Percentiles rank a stretch among this genome's conserved stretches.
Evolutionary conservation across 2,329 filamentous ascomycete genomes (phyloP).

Genomic region (Claviceps fusiformis): DNA sequence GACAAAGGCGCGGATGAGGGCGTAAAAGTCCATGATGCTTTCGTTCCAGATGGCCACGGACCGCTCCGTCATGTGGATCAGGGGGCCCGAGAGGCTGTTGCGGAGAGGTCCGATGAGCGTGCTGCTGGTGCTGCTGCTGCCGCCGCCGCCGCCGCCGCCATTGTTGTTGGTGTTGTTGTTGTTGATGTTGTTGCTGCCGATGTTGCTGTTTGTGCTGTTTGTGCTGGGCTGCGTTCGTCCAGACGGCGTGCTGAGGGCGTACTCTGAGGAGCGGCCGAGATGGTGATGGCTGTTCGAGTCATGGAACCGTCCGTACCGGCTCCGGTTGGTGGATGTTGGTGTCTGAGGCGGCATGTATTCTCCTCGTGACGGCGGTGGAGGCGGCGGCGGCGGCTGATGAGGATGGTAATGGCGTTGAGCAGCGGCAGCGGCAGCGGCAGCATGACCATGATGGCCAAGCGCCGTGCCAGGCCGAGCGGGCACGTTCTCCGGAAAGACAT

Average conservation of each 20-base stretch:
- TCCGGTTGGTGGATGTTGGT: constrained; percentile 12
- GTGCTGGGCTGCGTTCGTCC: background rate
- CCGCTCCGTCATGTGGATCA: constrained; percentile 23
- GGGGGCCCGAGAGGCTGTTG: constrained; percentile 11
- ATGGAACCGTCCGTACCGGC: constrained; percentile 18
- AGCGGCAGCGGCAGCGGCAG: background rate
- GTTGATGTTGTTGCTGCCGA: background rate
- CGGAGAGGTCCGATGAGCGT: constrained; percentile 9
- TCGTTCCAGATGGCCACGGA: constrained; percentile 22
- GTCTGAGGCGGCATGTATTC: constrained; percentile 19
- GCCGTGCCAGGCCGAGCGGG: constrained; percentile 9
- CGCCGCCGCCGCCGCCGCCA: background rate
- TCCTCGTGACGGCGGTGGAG: constrained; percentile 5
- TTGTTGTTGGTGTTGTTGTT: too few relatives aligned
- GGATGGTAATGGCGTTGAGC: background rate
- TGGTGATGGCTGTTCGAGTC: constrained; percentile 9
- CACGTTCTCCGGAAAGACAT: background rate
- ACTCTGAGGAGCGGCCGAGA: background rate
- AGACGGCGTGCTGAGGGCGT: background rate
- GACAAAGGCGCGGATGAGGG: constrained; percentile 22
- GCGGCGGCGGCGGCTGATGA: background rate
- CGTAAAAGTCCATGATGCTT: constrained; percentile 24
- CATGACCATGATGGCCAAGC: constrained; percentile 6
- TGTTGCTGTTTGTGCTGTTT: background rate
- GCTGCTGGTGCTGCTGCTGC: background rate